Conservation (phyloP, 1,284 basidiomycete species). For the Marasmius sp. region DNA sequence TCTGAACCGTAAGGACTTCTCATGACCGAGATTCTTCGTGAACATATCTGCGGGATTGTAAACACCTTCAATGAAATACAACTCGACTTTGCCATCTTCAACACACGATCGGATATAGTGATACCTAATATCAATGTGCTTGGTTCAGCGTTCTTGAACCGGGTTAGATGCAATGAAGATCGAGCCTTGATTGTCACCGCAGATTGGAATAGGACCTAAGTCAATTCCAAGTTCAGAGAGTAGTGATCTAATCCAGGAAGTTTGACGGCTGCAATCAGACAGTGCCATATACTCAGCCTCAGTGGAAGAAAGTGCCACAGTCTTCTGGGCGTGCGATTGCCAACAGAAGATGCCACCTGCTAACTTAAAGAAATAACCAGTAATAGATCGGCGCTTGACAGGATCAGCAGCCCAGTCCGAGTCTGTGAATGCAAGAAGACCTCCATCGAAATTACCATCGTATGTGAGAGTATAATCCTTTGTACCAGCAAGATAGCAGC, state of each 20-base stretch:
- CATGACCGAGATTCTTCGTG: slow-evolving; percentile 20
- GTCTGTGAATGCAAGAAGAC: slow-evolving; percentile 17
- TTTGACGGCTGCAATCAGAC: slow-evolving; percentile 22
- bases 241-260: slow-evolving; percentile 5
- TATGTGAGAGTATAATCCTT: slow-evolving; percentile 20
- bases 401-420: slow-evolving; percentile 27
- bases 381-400: slow-evolving; percentile 16
- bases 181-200: slow-evolving; percentile 35
- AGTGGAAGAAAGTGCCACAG: slow-evolving; percentile 27
- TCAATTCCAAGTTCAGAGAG: slow-evolving; percentile 21
- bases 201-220: slow-evolving; percentile 14
- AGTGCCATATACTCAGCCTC: slow-evolving; percentile 35
- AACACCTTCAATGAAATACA: slow-evolving; percentile 14
- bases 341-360: slow-evolving; percentile 21
- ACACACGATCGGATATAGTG: slow-evolving; percentile 36
- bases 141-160: slow-evolving; percentile 25
- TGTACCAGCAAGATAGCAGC: slow-evolving; percentile 24
- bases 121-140: slow-evolving; percentile 41
- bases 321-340: slow-evolving; percentile 25
- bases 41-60: slow-evolving; percentile 28
- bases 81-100: slow-evolving; percentile 11
- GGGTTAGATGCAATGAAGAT: slow-evolving; percentile 33
- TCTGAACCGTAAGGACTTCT: neutral
- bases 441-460: slow-evolving; percentile 10
- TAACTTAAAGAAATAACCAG: slow-evolving; percentile 23